Evolutionary conservation across 768 basidiomycete genomes (phyloP).

Genomic region (Tylopilus rubrobrunneus): DNA sequence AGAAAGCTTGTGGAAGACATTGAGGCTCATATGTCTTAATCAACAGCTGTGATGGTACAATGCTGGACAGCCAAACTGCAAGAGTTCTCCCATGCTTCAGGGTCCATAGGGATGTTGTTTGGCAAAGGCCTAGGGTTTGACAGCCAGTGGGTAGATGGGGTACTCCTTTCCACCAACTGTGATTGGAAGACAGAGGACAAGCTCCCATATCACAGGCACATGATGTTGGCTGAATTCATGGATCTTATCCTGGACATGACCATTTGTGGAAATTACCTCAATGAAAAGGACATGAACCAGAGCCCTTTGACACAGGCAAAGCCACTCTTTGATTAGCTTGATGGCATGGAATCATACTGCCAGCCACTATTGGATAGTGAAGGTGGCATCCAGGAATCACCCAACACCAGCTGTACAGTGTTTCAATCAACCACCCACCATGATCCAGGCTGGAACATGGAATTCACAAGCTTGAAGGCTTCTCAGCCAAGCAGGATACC

Average conservation of each 20-base stretch:
- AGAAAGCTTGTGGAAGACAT: background rate
- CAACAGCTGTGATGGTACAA: background rate
- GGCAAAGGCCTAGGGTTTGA: background rate
- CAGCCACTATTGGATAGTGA: too few species aligned
- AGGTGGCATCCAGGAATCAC: too few species aligned
- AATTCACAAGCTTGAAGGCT: background rate
- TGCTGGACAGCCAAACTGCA: background rate
- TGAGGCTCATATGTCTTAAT: background rate
- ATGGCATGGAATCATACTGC: background rate
- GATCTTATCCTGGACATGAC: background rate
- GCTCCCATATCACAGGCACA: background rate
- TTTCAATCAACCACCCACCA: background rate
- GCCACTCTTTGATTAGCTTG: background rate
- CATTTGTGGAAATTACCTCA: background rate
- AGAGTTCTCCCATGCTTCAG: background rate
- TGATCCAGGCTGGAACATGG: background rate
- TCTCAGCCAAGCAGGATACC: background rate
- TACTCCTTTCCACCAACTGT: accelerated
- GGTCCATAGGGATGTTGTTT: background rate
- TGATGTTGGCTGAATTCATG: background rate
- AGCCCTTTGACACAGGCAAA: too few species aligned
- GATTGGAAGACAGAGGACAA: too few species aligned
- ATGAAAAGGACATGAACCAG: background rate
- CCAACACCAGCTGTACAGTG: too few species aligned
- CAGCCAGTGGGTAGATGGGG: background rate